Percentiles rank a stretch among this genome's conserved stretches.
phyloP scores from a whole-genome alignment of 2,329 filamentous ascomycete species.

The Tolypocladium sp. region DNA sequence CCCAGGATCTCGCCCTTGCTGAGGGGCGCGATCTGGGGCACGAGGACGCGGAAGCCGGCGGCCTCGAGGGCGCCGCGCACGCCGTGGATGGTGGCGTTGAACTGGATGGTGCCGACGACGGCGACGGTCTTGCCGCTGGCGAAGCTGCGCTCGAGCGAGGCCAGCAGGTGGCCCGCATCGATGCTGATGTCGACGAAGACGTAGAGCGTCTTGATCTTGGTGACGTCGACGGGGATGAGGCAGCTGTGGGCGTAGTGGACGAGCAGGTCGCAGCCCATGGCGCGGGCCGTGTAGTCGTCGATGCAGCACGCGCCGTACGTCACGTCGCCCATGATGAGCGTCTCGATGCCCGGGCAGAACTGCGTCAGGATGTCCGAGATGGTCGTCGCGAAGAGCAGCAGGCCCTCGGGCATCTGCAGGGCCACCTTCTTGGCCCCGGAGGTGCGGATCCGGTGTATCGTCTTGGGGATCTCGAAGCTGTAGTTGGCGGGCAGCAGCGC shows the following conservation, averaged over 20 bases:
- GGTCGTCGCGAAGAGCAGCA: constrained; percentile 91
- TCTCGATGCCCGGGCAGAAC: constrained; percentile 87
- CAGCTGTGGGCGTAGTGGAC: constrained; percentile 98
- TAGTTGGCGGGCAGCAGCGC: constrained; percentile 88
- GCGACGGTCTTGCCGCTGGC: constrained; percentile 77
- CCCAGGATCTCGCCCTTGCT: constrained; percentile 94
- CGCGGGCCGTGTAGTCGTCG: constrained; percentile 92
- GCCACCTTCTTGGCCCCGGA: constrained; percentile 74
- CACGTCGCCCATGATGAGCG: constrained; percentile 97
- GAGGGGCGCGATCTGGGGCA: constrained; percentile 86
- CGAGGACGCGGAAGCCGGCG: constrained; percentile 75
- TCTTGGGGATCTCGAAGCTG: constrained; percentile 97
- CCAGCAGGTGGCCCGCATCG: constrained; percentile 77
- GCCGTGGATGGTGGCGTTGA: constrained; percentile 93
- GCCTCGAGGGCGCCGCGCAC: constrained; percentile 68
- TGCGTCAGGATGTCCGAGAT: constrained; percentile 93
- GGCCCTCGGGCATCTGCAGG: constrained; percentile 93
- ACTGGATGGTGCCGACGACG: constrained; percentile 94
- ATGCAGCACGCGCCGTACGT: constrained; percentile 98
- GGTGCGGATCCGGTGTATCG: constrained; percentile 84
- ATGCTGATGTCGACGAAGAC: constrained; percentile 98
- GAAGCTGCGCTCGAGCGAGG: constrained; percentile 84
- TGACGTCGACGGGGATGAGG: constrained; percentile 91
- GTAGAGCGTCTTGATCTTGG: constrained; percentile 93
- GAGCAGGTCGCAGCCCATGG: constrained; percentile 85